A percentile compares a stretch with the other conserved stretches of the same genome.
Conservation (phyloP, 768 basidiomycete species). For the Megacollybia marginata region DNA sequence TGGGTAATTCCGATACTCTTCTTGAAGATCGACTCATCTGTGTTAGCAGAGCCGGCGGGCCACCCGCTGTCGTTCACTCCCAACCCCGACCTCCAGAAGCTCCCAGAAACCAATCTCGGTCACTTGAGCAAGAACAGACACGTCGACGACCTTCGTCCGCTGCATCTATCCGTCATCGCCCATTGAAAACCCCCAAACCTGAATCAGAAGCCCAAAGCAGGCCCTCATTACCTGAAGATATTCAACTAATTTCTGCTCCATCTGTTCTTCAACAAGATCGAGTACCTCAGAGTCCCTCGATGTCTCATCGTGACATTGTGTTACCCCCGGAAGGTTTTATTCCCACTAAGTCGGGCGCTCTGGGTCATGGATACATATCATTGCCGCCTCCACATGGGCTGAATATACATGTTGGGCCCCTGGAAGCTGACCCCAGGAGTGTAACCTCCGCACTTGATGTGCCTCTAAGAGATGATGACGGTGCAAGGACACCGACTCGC, state of each 20-base stretch:
- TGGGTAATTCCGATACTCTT: neutral
- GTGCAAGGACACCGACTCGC: slow-evolving; percentile 6
- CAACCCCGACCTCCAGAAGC: neutral
- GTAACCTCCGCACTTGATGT: too few relatives aligned
- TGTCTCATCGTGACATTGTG: slow-evolving; percentile 17
- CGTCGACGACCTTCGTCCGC: neutral
- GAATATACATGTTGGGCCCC: slow-evolving; percentile 4
- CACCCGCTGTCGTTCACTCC: neutral
- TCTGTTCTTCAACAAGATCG: neutral
- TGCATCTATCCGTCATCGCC: neutral
- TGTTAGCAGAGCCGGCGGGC: neutral
- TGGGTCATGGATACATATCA: slow-evolving; percentile 24
- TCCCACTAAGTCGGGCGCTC: slow-evolving; percentile 25
- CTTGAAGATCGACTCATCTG: neutral
- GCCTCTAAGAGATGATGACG: neutral
- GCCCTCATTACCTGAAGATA: neutral
- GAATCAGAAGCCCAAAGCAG: neutral
- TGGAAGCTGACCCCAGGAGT: too few relatives aligned
- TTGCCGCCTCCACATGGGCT: slow-evolving; percentile 49
- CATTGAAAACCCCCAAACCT: neutral
- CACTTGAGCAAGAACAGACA: neutral
- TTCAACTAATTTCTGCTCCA: neutral
- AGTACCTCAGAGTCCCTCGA: slow-evolving; percentile 1
- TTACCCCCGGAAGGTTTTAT: slow-evolving; percentile 45
- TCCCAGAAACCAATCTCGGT: neutral